Evolutionary conservation across 345 rosid genomes (phyloP), one percentile per base, ranked within the genome.

Genomic region (Pugionium cornutum): DNA sequence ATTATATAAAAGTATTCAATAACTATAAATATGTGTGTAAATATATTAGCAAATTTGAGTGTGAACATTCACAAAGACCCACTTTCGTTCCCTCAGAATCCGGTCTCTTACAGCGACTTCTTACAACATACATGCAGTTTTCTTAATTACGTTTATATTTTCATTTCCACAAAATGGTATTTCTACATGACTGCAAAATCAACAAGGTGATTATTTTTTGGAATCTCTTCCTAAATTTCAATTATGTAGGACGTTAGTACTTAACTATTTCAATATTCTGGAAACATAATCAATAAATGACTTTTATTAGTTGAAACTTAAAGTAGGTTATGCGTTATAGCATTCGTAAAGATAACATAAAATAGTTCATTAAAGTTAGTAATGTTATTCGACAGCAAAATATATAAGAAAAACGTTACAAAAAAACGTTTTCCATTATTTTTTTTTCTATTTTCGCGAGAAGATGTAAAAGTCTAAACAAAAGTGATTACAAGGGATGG

Each of bases 401-500:
- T 2, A 40, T 0, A 25, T 37, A 27, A 5, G 0, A 9, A 28
- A 37, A 27, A 9, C 7, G 18, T 18, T 6, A 35, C 9, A 48
- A 37, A 4, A 6, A 46, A 25, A 25, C 1, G 4, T 1, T 10
- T 29, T 57, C 3, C 11, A 0, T 11, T 18, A 18, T 30, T 42
- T 28, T 4, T 54, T 1, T 31, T 25, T n/a, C 30, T 9, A 2
- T 9, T 47, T 46, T 1, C 2, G 43, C 2, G 30, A 54, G 58
- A 31, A 33, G 50, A 54, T 59, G 52, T 60, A 46, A 53, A 72
- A 66, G 69, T 58, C 77, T 65, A 31, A 37, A 29, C 18, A 35
- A 64, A 74, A 72, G 73, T 74, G 66, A 58, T 72, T 50, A 63
- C 59, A 51, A 72, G 70, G 71, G 41, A 65, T 72, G 76, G 76